Evolutionary conservation across 257 asterid species (phyloP).

Genomic region (Solanum piurae): DNA sequence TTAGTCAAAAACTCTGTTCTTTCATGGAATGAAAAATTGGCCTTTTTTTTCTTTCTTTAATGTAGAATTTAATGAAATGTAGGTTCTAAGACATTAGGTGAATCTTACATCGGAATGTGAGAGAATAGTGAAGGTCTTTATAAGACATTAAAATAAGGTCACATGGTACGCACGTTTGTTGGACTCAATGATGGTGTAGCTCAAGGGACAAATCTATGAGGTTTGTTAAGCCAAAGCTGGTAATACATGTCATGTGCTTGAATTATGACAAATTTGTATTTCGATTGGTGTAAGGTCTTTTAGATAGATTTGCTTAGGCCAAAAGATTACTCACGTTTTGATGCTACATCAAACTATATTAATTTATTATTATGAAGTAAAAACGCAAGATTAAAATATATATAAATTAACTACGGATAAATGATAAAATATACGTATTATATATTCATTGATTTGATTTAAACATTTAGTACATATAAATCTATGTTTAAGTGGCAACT

Average conservation of each 20-base stretch:
- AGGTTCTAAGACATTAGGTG: not conserved
- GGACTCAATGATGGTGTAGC: not conserved
- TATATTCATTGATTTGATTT: not conserved
- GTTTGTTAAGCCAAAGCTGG: not conserved
- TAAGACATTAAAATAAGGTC: not conserved
- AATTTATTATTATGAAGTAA: not conserved
- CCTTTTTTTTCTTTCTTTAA: not conserved
- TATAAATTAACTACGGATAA: not conserved
- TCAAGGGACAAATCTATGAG: not conserved
- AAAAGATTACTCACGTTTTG: not conserved
- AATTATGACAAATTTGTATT: not conserved
- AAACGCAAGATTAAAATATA: not conserved
- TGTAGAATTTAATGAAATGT: not conserved
- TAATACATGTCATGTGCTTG: not conserved
- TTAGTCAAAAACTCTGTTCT: not conserved
- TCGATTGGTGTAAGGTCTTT: not conserved
- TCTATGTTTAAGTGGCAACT: not conserved
- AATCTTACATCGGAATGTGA: not conserved
- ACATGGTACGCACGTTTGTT: not conserved
- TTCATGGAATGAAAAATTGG: not conserved
- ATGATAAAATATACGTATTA: not conserved
- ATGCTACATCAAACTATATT: not conserved
- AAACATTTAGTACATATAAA: too few species aligned
- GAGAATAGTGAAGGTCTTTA: not conserved
- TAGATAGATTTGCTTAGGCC: not conserved